Evolutionary conservation across 2,329 filamentous ascomycete genomes (phyloP), one percentile per base, ranked within the genome.

Genomic region (Juglanconis sp.): DNA sequence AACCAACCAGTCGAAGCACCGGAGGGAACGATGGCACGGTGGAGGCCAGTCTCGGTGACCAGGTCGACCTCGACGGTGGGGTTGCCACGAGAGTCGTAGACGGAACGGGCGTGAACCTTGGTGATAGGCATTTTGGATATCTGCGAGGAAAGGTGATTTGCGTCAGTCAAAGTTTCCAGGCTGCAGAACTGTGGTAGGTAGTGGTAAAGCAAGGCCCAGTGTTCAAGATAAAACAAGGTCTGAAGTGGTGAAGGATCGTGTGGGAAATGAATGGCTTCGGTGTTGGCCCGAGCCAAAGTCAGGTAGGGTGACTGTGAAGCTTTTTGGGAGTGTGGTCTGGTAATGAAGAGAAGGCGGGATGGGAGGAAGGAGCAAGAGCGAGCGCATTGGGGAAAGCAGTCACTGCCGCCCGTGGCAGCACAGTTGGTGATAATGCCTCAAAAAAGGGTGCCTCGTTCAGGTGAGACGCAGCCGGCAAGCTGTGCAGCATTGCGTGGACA

Each of bases 21-120:
- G 68, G 93, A 97, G 72, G 94, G 94, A 66, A 98, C 94, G 76
- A 97, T 97, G 76, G 94, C 93, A 75, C 94, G 92, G 87, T 97
- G 93, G 66, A 98, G 88, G 74, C 94, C 94, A 71, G 90, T 96
- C 83, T 96, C 92, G 71, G 93, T 97, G 81, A 96, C 90, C 71
- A 97, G 87, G 77, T 97, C 94, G 73, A 98, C 94, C 86, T 98
- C 94, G 74, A 97, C 94, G 76, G 95, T 99, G 73, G 95, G 95
- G 88, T 99, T 99, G 77, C 87, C 87, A 76, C 95, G 94, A 78
- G 95, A 98, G 87, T 99, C 95, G 87, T 94, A 99, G 83, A 99
- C 92, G 74, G 89, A 93, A 76, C 95, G 90, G 74, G 90, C 91
- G 86, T 93, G 90, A 76, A 95, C 86, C 85, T 93, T 94, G 78